These are phyloP conservation scores for Cucurbita ficifolia DNA, from an alignment of 306 rosid species.

Conservation along the genomic window DNA sequence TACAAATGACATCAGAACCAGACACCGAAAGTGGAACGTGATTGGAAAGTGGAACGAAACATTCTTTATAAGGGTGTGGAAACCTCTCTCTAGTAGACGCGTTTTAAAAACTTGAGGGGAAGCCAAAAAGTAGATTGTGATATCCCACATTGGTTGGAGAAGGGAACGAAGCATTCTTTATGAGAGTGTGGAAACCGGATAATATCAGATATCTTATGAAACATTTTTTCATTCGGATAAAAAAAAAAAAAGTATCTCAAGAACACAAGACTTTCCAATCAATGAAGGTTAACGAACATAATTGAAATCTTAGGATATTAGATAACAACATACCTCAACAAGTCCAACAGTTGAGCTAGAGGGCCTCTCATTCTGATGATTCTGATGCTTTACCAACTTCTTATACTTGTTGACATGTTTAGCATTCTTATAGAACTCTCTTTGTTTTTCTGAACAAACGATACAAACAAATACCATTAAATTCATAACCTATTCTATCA, in stretches of 20 bases:
- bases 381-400: constrained; percentile 43
- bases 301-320: not conserved
- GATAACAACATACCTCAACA: constrained; percentile 27
- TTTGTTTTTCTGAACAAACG: constrained; percentile 47
- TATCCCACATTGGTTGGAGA: too few species aligned
- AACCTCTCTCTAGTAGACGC: too few species aligned
- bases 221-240: not conserved
- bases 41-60: too few species aligned
- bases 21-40: too few species aligned
- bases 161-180: too few species aligned
- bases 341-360: constrained; percentile 2
- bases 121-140: too few species aligned
- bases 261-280: not conserved
- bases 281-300: not conserved
- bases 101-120: too few species aligned
- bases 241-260: not conserved
- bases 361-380: constrained; percentile 18
- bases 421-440: constrained; percentile 67
- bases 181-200: too few species aligned
- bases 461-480: constrained; percentile 4
- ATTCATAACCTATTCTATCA: not conserved
- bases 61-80: too few species aligned
- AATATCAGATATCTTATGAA: not conserved
- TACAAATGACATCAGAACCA: too few species aligned
- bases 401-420: constrained; percentile 57